Base-by-base conservation (phyloP, 2,329 filamentous ascomycete species). In the Talaromyces sp. region DNA sequence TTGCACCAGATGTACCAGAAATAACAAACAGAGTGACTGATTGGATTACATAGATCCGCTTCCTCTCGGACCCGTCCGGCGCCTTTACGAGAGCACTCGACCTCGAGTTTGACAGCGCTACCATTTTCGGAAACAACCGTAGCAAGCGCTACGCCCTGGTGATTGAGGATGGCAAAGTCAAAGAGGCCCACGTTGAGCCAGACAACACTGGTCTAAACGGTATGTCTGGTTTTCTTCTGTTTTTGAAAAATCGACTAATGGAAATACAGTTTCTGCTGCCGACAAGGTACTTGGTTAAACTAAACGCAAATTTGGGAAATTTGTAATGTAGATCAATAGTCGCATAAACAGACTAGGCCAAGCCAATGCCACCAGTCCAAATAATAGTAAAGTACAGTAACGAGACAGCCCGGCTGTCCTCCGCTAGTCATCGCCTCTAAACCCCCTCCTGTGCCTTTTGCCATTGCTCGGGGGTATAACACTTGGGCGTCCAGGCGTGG, bases 401-500 rank as follows among this genome's bases (percentile, higher is more conserved):
- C 49, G 24, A 54, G 50, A 60, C 58, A 60, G 35, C 32, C 58
- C 58, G 54, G 52, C 54, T 51, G 50, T 54, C 31, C 51, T 26
- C 29, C 49, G 11, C 35, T 43, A 32, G 41, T 35, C 14, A 38
- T 56, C 35, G 5, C 14, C 27, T 53, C 59, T 67, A 56, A 60
- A 50, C 60, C 64, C 67, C 71, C 66, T 76, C 71, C 64, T 83
- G 82, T 75, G 89, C 84, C 75, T 85, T 86, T 78, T 90, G 85
- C 86, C 89, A 96, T 79, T 97, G 91, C 69, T 92, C 90, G 0
- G 91, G 90, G 9, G 93, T 97, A 79, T 92, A 89, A 75, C 93
- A 96, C 78, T 92, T 96, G 29, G 92, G 91, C 59, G 91, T 96
- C 93, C 93, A 97, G 43, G 93, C 93, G 79, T 97, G 93, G 68